Conservation (phyloP, 257 asterid genomes). For the Cruciata laevipes region DNA sequence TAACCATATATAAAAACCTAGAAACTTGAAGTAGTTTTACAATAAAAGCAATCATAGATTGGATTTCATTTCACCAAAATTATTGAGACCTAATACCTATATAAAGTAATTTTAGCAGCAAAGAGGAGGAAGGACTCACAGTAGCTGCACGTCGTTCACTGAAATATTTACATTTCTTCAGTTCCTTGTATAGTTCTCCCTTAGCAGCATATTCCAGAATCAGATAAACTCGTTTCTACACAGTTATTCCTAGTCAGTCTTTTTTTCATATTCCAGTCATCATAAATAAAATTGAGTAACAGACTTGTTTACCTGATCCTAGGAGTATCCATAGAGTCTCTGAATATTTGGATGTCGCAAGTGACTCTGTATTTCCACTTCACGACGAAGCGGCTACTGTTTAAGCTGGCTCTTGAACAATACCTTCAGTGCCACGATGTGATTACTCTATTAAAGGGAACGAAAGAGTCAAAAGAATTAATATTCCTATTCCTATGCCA, state of each 20-base stretch:
- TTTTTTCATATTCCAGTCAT: background rate
- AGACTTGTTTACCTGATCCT: slow-evolving; percentile 56
- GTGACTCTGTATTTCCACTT: slow-evolving; percentile 93
- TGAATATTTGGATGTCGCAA: slow-evolving; percentile 92
- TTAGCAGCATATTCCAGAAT: too few relatives aligned
- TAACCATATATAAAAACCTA: background rate
- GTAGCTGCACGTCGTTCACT: too few relatives aligned
- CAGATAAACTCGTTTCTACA: too few relatives aligned
- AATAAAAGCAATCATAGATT: background rate
- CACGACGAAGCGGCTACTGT: slow-evolving; percentile 90
- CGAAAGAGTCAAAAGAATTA: background rate
- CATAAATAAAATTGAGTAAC: slow-evolving; percentile 7
- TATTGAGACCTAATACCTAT: too few relatives aligned
- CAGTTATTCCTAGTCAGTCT: slow-evolving; percentile 15
- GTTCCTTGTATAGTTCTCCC: too few relatives aligned
- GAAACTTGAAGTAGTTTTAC: too few relatives aligned
- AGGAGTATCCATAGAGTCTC: slow-evolving; percentile 84
- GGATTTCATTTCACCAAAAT: background rate
- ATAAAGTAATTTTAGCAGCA: too few relatives aligned
- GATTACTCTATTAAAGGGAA: slow-evolving; percentile 57
- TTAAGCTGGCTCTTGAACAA: slow-evolving; percentile 80
- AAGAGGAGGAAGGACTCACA: too few relatives aligned
- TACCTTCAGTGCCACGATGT: slow-evolving; percentile 81
- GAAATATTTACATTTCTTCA: too few relatives aligned
- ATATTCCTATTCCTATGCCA: background rate